Percentiles rank a stretch among this genome's conserved stretches.
phyloP scores from a whole-genome alignment of 345 rosid species.

The Mallotus nudiflorus region DNA sequence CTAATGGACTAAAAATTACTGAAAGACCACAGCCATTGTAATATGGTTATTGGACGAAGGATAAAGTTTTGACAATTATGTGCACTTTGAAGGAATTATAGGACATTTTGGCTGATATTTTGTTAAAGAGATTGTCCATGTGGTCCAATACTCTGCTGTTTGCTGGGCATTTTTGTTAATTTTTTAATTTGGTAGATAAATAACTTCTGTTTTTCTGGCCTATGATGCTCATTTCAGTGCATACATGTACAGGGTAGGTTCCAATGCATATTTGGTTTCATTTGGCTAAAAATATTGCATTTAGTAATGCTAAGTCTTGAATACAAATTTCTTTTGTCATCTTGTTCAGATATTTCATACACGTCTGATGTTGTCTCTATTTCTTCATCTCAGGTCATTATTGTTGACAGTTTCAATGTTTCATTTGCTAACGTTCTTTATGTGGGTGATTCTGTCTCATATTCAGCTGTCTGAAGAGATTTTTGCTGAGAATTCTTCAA shows the following conservation, averaged over 20 bases:
- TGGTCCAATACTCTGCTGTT: neutral
- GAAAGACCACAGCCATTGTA: too few relatives aligned
- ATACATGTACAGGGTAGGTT: neutral
- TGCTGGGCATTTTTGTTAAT: neutral
- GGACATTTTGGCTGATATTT: too few relatives aligned
- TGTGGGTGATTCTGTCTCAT: constrained; percentile 33
- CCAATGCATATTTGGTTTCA: neutral
- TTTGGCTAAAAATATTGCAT: too few relatives aligned
- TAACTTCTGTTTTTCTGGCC: too few relatives aligned
- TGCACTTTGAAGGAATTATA: too few relatives aligned
- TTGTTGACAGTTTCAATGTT: neutral
- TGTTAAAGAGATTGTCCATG: neutral
- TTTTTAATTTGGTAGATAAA: neutral
- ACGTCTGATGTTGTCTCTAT: neutral
- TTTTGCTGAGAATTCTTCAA: constrained; percentile 31
- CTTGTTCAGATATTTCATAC: too few relatives aligned
- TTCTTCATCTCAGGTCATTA: neutral
- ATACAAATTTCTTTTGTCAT: too few relatives aligned
- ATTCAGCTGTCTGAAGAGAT: constrained; percentile 40
- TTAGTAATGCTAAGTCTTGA: too few relatives aligned
- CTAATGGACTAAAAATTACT: too few relatives aligned
- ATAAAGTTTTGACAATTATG: too few relatives aligned
- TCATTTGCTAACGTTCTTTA: neutral
- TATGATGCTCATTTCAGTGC: neutral
- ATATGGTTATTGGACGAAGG: too few relatives aligned